Evolutionary conservation across 805 yeast genomes (phyloP), one percentile per base, ranked within the genome.

Genomic region (Candida sithepensis): DNA sequence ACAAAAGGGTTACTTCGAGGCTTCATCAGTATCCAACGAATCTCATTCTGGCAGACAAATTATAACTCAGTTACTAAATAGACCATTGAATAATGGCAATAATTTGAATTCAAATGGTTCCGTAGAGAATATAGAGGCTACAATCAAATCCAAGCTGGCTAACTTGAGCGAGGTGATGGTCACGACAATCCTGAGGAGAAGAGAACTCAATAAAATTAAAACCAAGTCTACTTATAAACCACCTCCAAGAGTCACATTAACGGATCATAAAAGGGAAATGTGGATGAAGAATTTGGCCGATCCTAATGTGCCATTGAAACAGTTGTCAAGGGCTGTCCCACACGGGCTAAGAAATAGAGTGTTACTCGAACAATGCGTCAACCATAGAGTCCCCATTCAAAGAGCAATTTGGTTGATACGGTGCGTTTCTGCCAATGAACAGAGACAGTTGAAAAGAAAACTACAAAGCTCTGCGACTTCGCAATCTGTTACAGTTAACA

Each of bases 381-480:
- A 69, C 21, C 82, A 84, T 58, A 68, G 70, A 30, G 82, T 92
- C 0, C 97, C 98, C 0, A 69, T 85, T 2, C 62, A 77, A n/a
- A 71, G 97, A 50, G 96, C 97, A 0, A 65, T 92, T 2, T 92
- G 99, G 99, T 77, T 94, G 50, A 85, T 92, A 3, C 81, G 88
- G 53, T 88, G 97, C 64, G 88, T 91, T 2, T 82, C 91, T 21
- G 82, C 87, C 12, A 86, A 90, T 52, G 96, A 89, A 56, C 71
- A 81, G 30, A 64, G 86, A 23, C 80, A 79, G 14, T 57, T 82
- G 42, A 77, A 75, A 51, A 66, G 87, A 39, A 80, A 77, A 51
- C 72, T 19, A 8, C 54, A 47, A 34, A 13, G 42, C 40, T 7
- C 48, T n/a, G 28, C 53, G 16, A 40, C 46, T 2, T 44, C 63